phyloP scores from a whole-genome alignment of 768 basidiomycete species.

The Panaeolus cyanescens region DNA sequence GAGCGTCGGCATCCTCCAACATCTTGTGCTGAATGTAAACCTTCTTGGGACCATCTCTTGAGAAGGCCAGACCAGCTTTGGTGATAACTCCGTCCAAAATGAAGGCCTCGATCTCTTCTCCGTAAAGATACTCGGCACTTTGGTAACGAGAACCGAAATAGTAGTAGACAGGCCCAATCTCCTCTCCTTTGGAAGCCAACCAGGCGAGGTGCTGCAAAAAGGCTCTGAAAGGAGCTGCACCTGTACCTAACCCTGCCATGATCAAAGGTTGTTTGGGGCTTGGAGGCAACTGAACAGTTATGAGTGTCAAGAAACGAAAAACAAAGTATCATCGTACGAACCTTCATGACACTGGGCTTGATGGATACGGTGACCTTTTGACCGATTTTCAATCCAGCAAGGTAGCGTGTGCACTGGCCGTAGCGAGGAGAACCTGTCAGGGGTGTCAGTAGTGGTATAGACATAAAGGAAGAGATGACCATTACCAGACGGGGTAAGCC shows the following conservation, averaged over 20 bases:
- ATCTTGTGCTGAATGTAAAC: slow-evolving; percentile 99
- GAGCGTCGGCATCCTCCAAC: slow-evolving; percentile 80
- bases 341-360: slow-evolving; percentile 99
- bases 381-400: slow-evolving; percentile 79
- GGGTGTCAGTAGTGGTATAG: slow-evolving; percentile 4
- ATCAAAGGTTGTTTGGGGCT: slow-evolving; percentile 87
- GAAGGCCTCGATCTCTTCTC: slow-evolving; percentile 94
- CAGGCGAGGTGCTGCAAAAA: slow-evolving; percentile 95
- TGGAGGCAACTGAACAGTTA: slow-evolving; percentile 68
- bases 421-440: slow-evolving; percentile 68
- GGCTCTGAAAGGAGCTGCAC: slow-evolving; percentile 98
- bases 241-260: slow-evolving; percentile 98
- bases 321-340: slow-evolving; percentile 30
- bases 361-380: slow-evolving; percentile 96
- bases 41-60: slow-evolving; percentile 89
- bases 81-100: slow-evolving; percentile 83
- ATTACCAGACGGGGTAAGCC: slow-evolving; percentile 83
- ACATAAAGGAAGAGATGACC: slow-evolving; percentile 20
- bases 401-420: slow-evolving; percentile 97
- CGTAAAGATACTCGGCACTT: slow-evolving; percentile 95
- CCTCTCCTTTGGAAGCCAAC: slow-evolving; percentile 72
- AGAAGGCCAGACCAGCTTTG: slow-evolving; percentile 93
- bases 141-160: slow-evolving; percentile 98
- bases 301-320: neutral
- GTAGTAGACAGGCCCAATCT: slow-evolving; percentile 93